phyloP scores from a whole-genome alignment of 2,329 filamentous ascomycete genomes.

The Fusarium annulatum region DNA sequence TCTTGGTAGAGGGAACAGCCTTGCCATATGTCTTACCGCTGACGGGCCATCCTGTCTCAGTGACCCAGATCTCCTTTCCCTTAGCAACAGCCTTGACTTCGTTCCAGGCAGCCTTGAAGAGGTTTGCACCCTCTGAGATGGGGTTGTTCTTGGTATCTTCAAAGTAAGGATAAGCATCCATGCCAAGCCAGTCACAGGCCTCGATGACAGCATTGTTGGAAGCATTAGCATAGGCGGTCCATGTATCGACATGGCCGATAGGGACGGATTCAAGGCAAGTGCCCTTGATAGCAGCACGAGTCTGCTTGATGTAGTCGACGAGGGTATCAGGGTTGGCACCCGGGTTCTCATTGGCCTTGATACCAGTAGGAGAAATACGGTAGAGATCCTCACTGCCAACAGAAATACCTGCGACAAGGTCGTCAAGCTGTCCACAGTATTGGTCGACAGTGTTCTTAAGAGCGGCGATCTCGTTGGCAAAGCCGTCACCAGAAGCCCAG shows the following conservation, averaged over 20 bases:
- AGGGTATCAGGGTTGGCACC: conserved; percentile 73
- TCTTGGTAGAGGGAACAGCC: conserved; percentile 71
- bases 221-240: conserved; percentile 80
- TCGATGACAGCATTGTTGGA: conserved; percentile 78
- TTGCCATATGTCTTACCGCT: conserved; percentile 71
- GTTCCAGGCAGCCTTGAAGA: conserved; percentile 76
- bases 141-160: conserved; percentile 75
- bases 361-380: conserved; percentile 78
- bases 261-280: conserved; percentile 68
- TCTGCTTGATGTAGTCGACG: conserved; percentile 75
- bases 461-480: conserved; percentile 80
- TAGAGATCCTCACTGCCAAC: conserved; percentile 90
- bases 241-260: conserved; percentile 90
- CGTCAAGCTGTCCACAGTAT: conserved; percentile 74
- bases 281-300: conserved; percentile 70
- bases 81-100: conserved; percentile 68
- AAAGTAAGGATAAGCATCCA: conserved; percentile 89
- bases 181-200: conserved; percentile 80
- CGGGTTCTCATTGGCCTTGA: conserved; percentile 68
- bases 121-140: conserved; percentile 70
- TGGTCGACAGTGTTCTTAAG: conserved; percentile 74
- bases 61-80: conserved; percentile 83
- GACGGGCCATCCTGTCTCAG: conserved; percentile 89
- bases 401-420: conserved; percentile 82
- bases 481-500: conserved; percentile 80